These are phyloP conservation scores for Xylariaceae sp. DNA, from an alignment of 2,329 filamentous ascomycete genomes.

Conservation along the genomic window DNA sequence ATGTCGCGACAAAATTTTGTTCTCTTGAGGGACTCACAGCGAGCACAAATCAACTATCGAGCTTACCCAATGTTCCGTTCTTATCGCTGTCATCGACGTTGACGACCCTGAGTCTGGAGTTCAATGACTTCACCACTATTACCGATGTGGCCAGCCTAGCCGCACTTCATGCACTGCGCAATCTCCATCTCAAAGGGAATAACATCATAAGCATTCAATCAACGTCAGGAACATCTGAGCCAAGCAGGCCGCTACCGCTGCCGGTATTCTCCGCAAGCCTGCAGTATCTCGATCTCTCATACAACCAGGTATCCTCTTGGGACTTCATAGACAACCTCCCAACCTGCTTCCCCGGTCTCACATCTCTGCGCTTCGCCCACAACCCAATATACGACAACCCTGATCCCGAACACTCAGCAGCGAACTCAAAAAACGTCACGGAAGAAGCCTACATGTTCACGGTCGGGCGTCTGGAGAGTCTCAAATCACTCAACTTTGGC, in stretches of 20 bases:
- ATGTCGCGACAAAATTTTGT: constrained; percentile 50
- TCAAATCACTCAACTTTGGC: constrained; percentile 71
- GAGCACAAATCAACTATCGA: constrained; percentile 55
- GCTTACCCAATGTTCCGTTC: constrained; percentile 42
- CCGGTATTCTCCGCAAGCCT: constrained; percentile 53
- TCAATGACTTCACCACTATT: constrained; percentile 63
- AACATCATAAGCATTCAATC: constrained; percentile 51
- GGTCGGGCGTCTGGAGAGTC: constrained; percentile 65
- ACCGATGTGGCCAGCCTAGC: constrained; percentile 54
- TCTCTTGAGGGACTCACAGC: constrained; percentile 48
- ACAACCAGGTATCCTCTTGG: constrained; percentile 69
- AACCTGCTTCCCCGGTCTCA: constrained; percentile 66
- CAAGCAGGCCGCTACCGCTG: too few relatives aligned
- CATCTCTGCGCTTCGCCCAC: constrained; percentile 72
- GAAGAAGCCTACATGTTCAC: constrained; percentile 90
- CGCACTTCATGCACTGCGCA: constrained; percentile 48
- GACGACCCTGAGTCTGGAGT: constrained; percentile 64
- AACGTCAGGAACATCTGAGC: constrained; percentile 21
- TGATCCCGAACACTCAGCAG: constrained; percentile 32
- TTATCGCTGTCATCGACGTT: constrained; percentile 47
- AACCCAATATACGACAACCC: constrained; percentile 74
- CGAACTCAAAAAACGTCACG: constrained; percentile 37
- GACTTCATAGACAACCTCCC: constrained; percentile 67
- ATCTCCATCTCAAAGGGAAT: constrained; percentile 73
- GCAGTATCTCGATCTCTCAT: constrained; percentile 68